Conservation (phyloP, 306 rosid species). For the Styphnolobium japonicum region DNA sequence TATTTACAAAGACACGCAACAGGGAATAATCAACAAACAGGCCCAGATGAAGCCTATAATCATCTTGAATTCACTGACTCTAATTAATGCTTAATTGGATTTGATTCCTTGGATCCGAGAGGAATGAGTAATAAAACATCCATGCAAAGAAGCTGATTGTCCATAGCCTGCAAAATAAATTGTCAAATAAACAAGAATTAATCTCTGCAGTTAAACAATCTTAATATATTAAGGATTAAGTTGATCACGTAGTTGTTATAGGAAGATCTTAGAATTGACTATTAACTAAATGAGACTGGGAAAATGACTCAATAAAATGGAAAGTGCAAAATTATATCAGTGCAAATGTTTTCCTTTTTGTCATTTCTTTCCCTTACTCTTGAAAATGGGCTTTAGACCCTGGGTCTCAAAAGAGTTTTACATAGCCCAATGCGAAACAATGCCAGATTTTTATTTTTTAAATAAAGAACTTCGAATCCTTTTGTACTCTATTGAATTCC, state of each 20-base stretch:
- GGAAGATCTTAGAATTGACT: neutral
- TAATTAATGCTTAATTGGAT: slow-evolving; percentile 12
- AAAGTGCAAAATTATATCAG: neutral
- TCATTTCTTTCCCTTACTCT: neutral
- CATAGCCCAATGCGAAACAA: neutral
- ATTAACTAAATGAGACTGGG: neutral
- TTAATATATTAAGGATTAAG: neutral
- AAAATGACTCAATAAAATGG: neutral
- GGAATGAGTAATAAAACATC: neutral
- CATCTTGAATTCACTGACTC: slow-evolving; percentile 13
- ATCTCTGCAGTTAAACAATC: neutral
- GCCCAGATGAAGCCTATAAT: slow-evolving; percentile 27
- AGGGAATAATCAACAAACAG: neutral
- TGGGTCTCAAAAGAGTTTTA: neutral
- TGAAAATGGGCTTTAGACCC: neutral
- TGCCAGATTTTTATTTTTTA: too few relatives aligned
- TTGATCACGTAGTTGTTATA: too few relatives aligned
- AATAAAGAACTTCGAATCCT: too few relatives aligned
- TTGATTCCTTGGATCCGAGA: neutral
- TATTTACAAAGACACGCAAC: slow-evolving; percentile 35
- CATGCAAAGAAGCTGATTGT: slow-evolving; percentile 20
- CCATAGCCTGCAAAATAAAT: slow-evolving; percentile 35
- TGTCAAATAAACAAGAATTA: neutral
- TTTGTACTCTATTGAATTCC: too few relatives aligned
- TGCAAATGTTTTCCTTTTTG: neutral